phyloP scores from a whole-genome alignment of 495 filamentous ascomycete genomes.

The Aspergillus sclerotioniger region DNA sequence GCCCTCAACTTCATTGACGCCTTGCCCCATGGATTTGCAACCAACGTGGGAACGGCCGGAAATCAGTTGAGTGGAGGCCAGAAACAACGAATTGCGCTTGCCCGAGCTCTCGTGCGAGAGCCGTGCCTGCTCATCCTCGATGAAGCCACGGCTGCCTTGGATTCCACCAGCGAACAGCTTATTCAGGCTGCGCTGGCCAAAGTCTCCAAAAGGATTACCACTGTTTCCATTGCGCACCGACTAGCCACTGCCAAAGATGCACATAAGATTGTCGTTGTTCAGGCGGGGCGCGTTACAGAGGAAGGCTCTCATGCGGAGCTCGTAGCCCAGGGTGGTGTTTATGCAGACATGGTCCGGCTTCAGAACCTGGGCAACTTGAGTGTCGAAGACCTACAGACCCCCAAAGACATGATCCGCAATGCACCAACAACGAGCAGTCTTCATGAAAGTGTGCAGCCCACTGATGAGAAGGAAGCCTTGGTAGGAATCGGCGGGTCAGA shows the following conservation, averaged over 20 bases:
- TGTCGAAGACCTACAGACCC: not conserved
- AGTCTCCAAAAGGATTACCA: constrained; percentile 36
- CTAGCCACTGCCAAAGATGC: constrained; percentile 50
- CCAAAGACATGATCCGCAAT: constrained; percentile 19
- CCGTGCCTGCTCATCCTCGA: constrained; percentile 75
- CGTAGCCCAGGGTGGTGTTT: constrained; percentile 32
- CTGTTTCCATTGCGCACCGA: constrained; percentile 42
- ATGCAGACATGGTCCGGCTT: constrained; percentile 40
- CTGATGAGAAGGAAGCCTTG: constrained; percentile 20
- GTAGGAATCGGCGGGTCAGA: constrained; percentile 20
- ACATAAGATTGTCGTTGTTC: constrained; percentile 59
- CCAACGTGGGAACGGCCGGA: constrained; percentile 51
- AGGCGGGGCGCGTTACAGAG: constrained; percentile 50
- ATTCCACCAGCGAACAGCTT: constrained; percentile 48
- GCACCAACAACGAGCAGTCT: constrained; percentile 2
- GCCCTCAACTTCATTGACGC: constrained; percentile 43
- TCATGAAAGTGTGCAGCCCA: not conserved
- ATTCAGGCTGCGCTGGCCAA: constrained; percentile 47
- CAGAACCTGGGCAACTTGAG: constrained; percentile 31
- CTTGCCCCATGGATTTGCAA: constrained; percentile 49
- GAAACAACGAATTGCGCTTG: constrained; percentile 62
- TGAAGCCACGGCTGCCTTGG: constrained; percentile 66
- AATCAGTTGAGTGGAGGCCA: constrained; percentile 59
- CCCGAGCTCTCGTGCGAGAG: constrained; percentile 67
- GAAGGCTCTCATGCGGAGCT: constrained; percentile 47